A percentile compares a stretch with the other conserved stretches of the same genome.
Evolutionary conservation across 345 rosid genomes (phyloP).

Genomic region (Aquilaria yunnanensis): DNA sequence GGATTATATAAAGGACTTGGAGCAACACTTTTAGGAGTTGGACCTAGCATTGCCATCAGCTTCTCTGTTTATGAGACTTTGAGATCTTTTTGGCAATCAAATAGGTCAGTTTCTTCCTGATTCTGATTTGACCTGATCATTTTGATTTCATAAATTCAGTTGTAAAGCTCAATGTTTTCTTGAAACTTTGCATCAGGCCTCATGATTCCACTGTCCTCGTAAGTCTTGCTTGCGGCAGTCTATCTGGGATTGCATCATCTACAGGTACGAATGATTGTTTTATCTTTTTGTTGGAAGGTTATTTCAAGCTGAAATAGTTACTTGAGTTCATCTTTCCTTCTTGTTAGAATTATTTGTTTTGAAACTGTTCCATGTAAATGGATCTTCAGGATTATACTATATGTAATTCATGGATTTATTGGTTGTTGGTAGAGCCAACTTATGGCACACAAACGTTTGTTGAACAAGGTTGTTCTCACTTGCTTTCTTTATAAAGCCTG

Average conservation of each 20-base stretch:
- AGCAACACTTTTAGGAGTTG: conserved; percentile 88
- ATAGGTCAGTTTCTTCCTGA: conserved; percentile 41
- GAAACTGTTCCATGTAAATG: neutral
- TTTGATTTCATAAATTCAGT: neutral
- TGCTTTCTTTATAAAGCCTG: conserved; percentile 7
- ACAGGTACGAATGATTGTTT: conserved; percentile 52
- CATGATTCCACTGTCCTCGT: conserved; percentile 59
- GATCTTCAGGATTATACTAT: neutral
- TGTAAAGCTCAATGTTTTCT: neutral
- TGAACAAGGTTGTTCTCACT: conserved; percentile 8
- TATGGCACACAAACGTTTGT: neutral
- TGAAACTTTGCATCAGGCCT: conserved; percentile 41
- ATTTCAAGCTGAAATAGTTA: neutral
- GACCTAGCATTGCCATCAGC: conserved; percentile 89
- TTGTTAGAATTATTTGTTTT: neutral
- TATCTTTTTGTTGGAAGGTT: conserved; percentile 6
- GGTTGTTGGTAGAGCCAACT: neutral
- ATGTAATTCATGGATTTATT: neutral
- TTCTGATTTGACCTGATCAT: conserved; percentile 2
- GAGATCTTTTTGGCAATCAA: conserved; percentile 72
- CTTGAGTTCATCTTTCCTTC: neutral
- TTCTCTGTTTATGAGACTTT: conserved; percentile 83
- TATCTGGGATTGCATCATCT: conserved; percentile 96
- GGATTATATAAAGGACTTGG: conserved; percentile 96
- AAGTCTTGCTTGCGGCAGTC: conserved; percentile 94